A percentile compares a stretch with the other conserved stretches of the same genome.
Conservation (phyloP, 176 grass and related monocot genomes). For the barley (Hordeum vulgare) region DNA sequence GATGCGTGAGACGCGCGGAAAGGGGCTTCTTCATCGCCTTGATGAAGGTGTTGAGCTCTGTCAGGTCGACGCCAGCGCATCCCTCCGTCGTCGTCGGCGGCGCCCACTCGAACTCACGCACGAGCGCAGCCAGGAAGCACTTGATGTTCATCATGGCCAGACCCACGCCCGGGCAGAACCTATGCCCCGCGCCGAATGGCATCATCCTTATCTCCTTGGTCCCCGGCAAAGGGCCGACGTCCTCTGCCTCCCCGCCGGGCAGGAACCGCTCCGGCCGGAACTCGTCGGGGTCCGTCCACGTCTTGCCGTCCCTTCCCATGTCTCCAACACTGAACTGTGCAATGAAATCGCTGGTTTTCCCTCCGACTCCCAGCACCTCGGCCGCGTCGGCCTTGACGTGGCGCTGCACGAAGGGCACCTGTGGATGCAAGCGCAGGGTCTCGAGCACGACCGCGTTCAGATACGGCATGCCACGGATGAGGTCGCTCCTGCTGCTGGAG, state of each 20-base stretch:
- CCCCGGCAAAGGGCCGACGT: background rate
- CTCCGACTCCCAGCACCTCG: too few relatives aligned
- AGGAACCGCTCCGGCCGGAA: too few relatives aligned
- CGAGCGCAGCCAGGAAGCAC: background rate
- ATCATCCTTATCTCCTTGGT: background rate
- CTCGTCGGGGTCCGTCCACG: background rate
- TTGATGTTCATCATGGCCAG: conserved; percentile 4
- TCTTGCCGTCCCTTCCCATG: background rate
- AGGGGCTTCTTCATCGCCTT: too few relatives aligned
- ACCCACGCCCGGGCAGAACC: background rate
- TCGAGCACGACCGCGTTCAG: too few relatives aligned
- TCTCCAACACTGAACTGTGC: background rate
- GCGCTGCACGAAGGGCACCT: too few relatives aligned
- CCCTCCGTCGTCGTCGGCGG: background rate
- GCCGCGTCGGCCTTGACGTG: too few relatives aligned
- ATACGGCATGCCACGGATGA: too few relatives aligned
- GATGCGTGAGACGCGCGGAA: too few relatives aligned
- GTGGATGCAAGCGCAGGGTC: too few relatives aligned
- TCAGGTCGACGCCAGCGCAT: background rate
- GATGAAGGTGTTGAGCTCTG: background rate
- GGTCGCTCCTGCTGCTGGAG: too few relatives aligned
- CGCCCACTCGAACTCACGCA: background rate
- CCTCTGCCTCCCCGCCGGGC: too few relatives aligned
- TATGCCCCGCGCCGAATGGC: background rate
- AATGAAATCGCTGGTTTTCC: background rate